These are phyloP conservation scores for Apiotrichum porosum DNA, from an alignment of 1,284 basidiomycete genomes.

Conservation along the genomic window DNA sequence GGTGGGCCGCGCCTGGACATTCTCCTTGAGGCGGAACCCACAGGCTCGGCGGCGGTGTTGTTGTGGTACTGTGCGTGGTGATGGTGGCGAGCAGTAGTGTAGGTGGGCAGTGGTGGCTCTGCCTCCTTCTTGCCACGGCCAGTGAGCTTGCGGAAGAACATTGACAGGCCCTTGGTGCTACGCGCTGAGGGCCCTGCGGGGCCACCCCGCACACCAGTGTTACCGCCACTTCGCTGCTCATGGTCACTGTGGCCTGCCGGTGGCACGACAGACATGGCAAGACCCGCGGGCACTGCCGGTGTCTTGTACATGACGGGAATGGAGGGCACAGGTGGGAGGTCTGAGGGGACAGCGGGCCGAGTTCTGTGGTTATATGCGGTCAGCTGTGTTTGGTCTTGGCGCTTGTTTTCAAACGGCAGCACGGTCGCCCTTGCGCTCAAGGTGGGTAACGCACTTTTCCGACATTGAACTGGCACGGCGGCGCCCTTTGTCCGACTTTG, in stretches of 20 bases:
- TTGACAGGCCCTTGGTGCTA: neutral
- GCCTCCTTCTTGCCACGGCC: conserved; percentile 1
- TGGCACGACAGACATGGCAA: no score
- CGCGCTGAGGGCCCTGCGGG: no score
- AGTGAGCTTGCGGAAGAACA: conserved; percentile 7
- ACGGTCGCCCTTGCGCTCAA: no score
- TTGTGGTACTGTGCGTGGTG: neutral
- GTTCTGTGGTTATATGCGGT: neutral
- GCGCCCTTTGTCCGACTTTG: conserved; percentile 1
- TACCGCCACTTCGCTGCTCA: no score
- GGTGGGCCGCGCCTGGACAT: neutral
- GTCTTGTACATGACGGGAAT: conserved; percentile 9
- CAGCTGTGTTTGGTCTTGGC: neutral
- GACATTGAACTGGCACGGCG: conserved; percentile 1
- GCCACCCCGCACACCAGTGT: no score
- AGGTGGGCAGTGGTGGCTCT: neutral
- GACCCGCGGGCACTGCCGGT: no score
- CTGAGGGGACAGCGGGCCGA: neutral
- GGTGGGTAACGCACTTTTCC: conserved; percentile 1
- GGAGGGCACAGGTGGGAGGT: conserved; percentile 5
- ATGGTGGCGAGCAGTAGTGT: no score
- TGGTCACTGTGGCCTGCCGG: no score
- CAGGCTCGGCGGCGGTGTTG: neutral
- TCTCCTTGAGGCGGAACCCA: neutral
- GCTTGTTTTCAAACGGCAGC: no score